These are phyloP conservation scores for Golubevia sp. DNA, from an alignment of 1,284 basidiomycete genomes.

Conservation along the genomic window DNA sequence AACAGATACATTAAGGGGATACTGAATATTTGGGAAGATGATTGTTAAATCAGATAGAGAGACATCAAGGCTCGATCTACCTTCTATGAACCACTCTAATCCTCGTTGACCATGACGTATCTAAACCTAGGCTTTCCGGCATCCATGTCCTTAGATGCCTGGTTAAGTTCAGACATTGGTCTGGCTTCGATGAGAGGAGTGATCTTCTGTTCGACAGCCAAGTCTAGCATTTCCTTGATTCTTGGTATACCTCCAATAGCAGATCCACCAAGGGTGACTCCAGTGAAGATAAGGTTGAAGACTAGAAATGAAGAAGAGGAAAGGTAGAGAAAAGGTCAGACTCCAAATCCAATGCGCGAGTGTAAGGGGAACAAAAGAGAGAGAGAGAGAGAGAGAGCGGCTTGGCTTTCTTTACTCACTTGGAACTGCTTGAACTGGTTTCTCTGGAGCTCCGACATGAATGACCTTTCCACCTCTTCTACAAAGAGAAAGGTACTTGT, in stretches of 20 bases:
- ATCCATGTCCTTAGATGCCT: constrained; percentile 38
- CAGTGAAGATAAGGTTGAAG: constrained; percentile 20
- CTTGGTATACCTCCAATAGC: constrained; percentile 30
- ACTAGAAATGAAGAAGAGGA: constrained; percentile 6
- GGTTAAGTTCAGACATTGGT: constrained; percentile 38
- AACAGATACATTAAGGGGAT: too few relatives aligned
- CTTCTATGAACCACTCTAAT: too few relatives aligned
- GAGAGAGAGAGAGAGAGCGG: too few relatives aligned
- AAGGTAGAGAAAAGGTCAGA: too few relatives aligned
- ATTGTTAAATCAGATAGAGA: too few relatives aligned
- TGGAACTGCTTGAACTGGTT: constrained; percentile 33
- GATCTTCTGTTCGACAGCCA: constrained; percentile 37
- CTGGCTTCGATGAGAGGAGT: constrained; percentile 36
- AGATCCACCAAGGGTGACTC: constrained; percentile 35
- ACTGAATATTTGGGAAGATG: too few relatives aligned
- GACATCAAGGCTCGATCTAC: too few relatives aligned
- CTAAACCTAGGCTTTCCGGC: constrained; percentile 44
- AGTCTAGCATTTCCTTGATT: constrained; percentile 39
- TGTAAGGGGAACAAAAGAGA: too few relatives aligned
- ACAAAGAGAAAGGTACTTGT: constrained; percentile 26
- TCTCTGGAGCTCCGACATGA: constrained; percentile 36
- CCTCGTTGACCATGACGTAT: constrained; percentile 40
- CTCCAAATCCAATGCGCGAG: too few relatives aligned
- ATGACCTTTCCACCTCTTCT: constrained; percentile 34
- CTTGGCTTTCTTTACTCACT: too few relatives aligned